A percentile compares a stretch with the other conserved stretches of the same genome.
These are phyloP conservation scores for Paramecium octaurelia DNA, from an alignment of 73 alveolate genomes.

Conservation along the genomic window DNA sequence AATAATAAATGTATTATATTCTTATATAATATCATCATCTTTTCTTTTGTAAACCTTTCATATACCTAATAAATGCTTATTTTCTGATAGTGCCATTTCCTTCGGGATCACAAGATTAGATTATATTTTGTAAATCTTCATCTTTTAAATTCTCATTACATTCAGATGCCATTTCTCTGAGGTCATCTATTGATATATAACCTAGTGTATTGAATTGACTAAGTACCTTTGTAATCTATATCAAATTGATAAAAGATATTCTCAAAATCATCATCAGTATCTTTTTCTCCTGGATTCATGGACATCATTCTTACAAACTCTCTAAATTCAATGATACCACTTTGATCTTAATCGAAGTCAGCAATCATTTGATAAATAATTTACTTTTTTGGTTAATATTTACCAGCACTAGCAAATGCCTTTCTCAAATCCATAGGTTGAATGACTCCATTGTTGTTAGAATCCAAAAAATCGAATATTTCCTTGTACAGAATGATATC, in stretches of 20 bases:
- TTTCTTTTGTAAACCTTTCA: not conserved
- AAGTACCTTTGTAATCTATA: slow-evolving; percentile 28
- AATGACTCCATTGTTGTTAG: slow-evolving; percentile 11
- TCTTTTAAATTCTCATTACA: slow-evolving; percentile 2
- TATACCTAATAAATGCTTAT: not conserved
- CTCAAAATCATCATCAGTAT: slow-evolving; percentile 1
- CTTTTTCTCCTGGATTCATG: slow-evolving; percentile 25
- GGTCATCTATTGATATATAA: slow-evolving; percentile 4
- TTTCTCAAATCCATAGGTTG: slow-evolving; percentile 50
- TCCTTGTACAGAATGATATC: slow-evolving; percentile 7
- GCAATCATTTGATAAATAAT: slow-evolving; percentile 32
- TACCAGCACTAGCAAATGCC: slow-evolving; percentile 6
- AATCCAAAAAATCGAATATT: slow-evolving; percentile 38
- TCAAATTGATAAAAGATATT: slow-evolving; percentile 2
- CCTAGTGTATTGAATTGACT: not conserved
- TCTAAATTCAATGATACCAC: slow-evolving; percentile 45
- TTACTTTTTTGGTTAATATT: slow-evolving; percentile 4
- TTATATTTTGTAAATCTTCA: not conserved
- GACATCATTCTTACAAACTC: slow-evolving; percentile 48
- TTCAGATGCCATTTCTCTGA: not conserved
- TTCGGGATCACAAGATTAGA: not conserved
- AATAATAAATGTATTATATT: not conserved
- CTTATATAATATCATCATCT: not conserved
- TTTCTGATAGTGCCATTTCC: slow-evolving; percentile 37
- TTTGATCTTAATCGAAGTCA: slow-evolving; percentile 32